Evolutionary conservation across 2,329 filamentous ascomycete species (phyloP).

Genomic region (Stylonectria norvegica): DNA sequence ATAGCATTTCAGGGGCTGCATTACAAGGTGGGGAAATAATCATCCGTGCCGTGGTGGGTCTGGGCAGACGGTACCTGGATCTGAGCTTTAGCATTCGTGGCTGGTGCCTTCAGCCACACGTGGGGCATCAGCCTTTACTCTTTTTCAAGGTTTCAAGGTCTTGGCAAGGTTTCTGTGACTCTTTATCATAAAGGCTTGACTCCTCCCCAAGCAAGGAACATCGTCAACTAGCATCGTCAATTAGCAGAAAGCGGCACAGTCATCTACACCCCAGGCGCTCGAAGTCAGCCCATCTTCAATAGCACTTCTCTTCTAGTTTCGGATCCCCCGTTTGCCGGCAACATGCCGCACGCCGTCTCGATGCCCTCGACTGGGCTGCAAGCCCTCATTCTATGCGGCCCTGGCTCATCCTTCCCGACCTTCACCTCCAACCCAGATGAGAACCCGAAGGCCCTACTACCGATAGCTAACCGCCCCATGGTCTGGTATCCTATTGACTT

Average conservation of each 20-base stretch:
- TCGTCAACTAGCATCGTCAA: not conserved
- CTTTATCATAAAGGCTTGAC: slow-evolving; percentile 13
- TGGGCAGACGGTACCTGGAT: too few species aligned
- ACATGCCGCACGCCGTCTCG: slow-evolving; percentile 72
- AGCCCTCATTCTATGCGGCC: slow-evolving; percentile 78
- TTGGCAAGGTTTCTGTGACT: slow-evolving; percentile 27
- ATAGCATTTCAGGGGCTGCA: slow-evolving; percentile 25
- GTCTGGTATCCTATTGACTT: slow-evolving; percentile 87
- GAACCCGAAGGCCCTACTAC: slow-evolving; percentile 76
- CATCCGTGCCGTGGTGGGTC: slow-evolving; percentile 26
- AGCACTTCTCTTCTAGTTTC: too few species aligned
- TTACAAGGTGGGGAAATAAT: slow-evolving; percentile 22
- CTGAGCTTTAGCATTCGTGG: not conserved
- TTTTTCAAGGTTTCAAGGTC: slow-evolving; percentile 25
- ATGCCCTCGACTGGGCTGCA: slow-evolving; percentile 75
- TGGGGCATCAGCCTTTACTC: slow-evolving; percentile 23
- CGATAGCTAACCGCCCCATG: slow-evolving; percentile 83
- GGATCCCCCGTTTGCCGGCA: too few species aligned
- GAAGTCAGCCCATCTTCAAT: not conserved
- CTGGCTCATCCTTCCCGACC: slow-evolving; percentile 76
- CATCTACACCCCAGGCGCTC: too few species aligned
- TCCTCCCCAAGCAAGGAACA: not conserved
- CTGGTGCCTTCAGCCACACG: slow-evolving; percentile 25
- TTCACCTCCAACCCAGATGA: slow-evolving; percentile 79
- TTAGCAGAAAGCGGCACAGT: too few species aligned